Evolutionary conservation across 345 rosid species (phyloP).

Genomic region (Eucalyptus rudis): DNA sequence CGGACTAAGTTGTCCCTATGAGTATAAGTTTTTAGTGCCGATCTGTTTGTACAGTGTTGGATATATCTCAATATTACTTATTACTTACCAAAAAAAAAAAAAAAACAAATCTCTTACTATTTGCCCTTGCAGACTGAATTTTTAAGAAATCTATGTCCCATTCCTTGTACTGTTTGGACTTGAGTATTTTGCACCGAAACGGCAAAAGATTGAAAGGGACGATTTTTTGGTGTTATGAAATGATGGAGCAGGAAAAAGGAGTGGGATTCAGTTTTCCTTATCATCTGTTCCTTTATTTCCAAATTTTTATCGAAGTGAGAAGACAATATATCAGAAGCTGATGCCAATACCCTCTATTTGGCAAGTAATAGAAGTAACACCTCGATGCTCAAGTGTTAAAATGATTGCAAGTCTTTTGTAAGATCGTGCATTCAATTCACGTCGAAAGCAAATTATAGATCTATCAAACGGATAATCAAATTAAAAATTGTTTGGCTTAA

Average conservation of each 20-base stretch:
- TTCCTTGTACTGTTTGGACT: background rate
- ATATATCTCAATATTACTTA: no score
- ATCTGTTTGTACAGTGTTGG: no score
- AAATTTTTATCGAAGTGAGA: background rate
- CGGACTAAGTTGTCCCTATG: no score
- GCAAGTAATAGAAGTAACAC: background rate
- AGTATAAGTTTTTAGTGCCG: no score
- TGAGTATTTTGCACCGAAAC: background rate
- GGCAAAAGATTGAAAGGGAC: background rate
- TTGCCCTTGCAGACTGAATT: background rate
- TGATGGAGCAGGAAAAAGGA: background rate
- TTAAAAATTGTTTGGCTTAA: no score
- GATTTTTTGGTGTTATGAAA: background rate
- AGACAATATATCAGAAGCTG: background rate
- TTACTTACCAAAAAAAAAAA: no score
- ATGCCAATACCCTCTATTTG: background rate
- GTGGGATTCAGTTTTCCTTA: background rate
- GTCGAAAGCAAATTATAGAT: rapidly evolving
- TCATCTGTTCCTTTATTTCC: background rate
- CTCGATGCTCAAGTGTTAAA: background rate
- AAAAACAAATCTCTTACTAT: background rate
- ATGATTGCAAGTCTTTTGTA: background rate
- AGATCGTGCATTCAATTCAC: background rate
- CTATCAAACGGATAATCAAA: no score
- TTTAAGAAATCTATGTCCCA: background rate